phyloP scores from a whole-genome alignment of 768 basidiomycete genomes.

The Termitomyces sp. region DNA sequence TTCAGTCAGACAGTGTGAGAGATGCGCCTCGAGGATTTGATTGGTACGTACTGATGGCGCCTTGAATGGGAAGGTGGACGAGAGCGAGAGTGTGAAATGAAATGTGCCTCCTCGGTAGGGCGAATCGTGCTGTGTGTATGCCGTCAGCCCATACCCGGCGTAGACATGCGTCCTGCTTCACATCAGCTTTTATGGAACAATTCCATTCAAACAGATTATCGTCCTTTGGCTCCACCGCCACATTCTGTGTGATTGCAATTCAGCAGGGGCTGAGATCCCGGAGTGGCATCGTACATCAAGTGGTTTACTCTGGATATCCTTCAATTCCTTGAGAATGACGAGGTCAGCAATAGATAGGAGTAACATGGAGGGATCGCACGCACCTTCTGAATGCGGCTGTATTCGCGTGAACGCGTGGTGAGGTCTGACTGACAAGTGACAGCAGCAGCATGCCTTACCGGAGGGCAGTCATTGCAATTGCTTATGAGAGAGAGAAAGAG shows the following conservation, averaged over 20 bases:
- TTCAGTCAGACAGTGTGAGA: constrained; percentile 5
- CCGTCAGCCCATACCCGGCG: constrained; percentile 2
- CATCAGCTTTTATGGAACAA: constrained; percentile 69
- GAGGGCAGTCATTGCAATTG: constrained; percentile 27
- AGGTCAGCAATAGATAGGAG: neutral
- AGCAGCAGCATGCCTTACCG: neutral
- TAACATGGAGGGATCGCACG: neutral
- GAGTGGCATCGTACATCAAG: constrained; percentile 42
- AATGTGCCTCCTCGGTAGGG: constrained; percentile 84
- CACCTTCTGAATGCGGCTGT: constrained; percentile 75
- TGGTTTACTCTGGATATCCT: constrained; percentile 54
- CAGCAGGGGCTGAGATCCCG: constrained; percentile 9
- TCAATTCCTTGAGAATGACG: constrained; percentile 50
- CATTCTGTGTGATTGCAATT: constrained; percentile 36
- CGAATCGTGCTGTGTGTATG: constrained; percentile 50
- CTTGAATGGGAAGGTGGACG: constrained; percentile 83
- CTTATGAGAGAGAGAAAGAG: neutral
- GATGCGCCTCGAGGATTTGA: constrained; percentile 2
- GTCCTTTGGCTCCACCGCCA: constrained; percentile 58
- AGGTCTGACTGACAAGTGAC: constrained; percentile 23
- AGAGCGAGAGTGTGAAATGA: constrained; percentile 67
- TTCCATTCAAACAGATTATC: constrained; percentile 77
- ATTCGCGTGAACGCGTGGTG: neutral
- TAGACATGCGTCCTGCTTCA: constrained; percentile 26
- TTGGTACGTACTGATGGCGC: constrained; percentile 55